These are phyloP conservation scores for Pseudoturritis turrita DNA, from an alignment of 345 rosid species.

Conservation along the genomic window DNA sequence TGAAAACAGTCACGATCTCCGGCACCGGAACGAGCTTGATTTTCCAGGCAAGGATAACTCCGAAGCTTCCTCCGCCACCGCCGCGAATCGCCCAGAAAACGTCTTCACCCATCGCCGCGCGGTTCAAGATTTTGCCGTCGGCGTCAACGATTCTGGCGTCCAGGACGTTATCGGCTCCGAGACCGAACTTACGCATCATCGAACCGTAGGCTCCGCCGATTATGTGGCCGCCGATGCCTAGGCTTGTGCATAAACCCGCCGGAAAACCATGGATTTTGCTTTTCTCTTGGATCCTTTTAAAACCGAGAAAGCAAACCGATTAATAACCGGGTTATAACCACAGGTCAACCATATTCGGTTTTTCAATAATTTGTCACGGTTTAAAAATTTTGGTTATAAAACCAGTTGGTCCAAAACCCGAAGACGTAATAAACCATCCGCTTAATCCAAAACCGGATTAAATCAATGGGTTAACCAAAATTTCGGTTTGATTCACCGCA, in stretches of 20 bases:
- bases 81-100: conserved; percentile 75
- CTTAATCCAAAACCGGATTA: background rate
- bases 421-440: background rate
- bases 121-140: conserved; percentile 49
- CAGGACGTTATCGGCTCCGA: conserved; percentile 70
- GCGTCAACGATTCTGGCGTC: conserved; percentile 63
- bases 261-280: conserved; percentile 64
- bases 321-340: background rate
- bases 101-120: conserved; percentile 69
- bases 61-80: conserved; percentile 72
- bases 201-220: conserved; percentile 68
- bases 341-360: background rate
- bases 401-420: too few relatives aligned
- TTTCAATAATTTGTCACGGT: background rate
- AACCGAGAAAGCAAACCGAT: background rate
- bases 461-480: background rate
- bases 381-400: too few relatives aligned
- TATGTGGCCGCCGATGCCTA: conserved; percentile 66
- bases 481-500: background rate
- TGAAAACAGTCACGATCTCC: conserved; percentile 50
- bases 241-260: conserved; percentile 62
- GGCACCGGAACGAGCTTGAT: conserved; percentile 65
- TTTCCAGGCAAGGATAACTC: conserved; percentile 60
- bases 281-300: conserved; percentile 52
- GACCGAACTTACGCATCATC: conserved; percentile 77